These are phyloP conservation scores for Lathyrus tuberosus DNA, from an alignment of 306 rosid genomes.

Conservation along the genomic window DNA sequence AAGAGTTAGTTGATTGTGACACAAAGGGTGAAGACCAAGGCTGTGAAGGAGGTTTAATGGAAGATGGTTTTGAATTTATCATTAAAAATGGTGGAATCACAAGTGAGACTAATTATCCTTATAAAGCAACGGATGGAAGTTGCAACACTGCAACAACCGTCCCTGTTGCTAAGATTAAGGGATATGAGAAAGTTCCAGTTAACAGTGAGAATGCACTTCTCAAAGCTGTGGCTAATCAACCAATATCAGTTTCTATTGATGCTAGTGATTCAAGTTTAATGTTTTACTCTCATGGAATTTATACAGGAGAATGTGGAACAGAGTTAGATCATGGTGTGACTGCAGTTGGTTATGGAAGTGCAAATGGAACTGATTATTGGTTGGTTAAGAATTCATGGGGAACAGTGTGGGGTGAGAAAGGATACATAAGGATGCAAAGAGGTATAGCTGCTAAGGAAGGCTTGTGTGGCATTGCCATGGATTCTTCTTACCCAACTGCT, in stretches of 20 bases:
- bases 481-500: constrained; percentile 33
- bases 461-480: constrained; percentile 43
- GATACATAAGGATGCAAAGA: constrained; percentile 39
- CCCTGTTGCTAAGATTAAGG: constrained; percentile 24
- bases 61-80: constrained; percentile 36
- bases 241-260: constrained; percentile 42
- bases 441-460: constrained; percentile 35
- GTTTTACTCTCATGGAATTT: constrained; percentile 30
- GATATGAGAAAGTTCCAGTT: constrained; percentile 38
- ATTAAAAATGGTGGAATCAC: constrained; percentile 40
- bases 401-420: constrained; percentile 40
- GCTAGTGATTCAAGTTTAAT: constrained; percentile 12
- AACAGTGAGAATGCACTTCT: constrained; percentile 31
- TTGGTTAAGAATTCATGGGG: constrained; percentile 47
- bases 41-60: constrained; percentile 29
- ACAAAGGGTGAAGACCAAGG: constrained; percentile 28
- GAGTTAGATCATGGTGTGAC: constrained; percentile 42
- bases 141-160: background rate
- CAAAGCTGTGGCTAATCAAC: constrained; percentile 43
- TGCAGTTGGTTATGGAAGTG: constrained; percentile 38
- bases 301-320: constrained; percentile 40
- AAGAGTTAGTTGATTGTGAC: constrained; percentile 41
- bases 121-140: constrained; percentile 27
- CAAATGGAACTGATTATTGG: constrained; percentile 41
- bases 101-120: constrained; percentile 37